Conservation (phyloP, 2,329 filamentous ascomycete genomes). For the Annulohypoxylon truncatum region DNA sequence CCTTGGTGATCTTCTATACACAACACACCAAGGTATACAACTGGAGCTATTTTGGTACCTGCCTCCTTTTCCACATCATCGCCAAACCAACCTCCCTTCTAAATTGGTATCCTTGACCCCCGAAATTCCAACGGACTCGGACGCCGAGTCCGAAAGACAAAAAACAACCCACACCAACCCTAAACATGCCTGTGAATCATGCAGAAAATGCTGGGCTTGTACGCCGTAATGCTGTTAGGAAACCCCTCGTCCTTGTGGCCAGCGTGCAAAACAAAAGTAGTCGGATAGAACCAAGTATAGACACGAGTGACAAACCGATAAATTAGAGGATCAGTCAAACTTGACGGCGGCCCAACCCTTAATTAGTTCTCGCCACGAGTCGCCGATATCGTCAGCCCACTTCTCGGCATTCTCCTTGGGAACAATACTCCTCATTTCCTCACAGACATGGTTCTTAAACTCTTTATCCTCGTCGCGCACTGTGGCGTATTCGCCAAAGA, state of each 20-base stretch:
- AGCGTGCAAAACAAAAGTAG: background rate
- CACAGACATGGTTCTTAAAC: conserved; percentile 27
- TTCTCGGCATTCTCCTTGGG: conserved; percentile 49
- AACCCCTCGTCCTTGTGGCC: background rate
- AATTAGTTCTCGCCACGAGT: conserved; percentile 55
- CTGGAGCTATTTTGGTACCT: background rate
- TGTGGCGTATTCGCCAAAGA: conserved; percentile 41
- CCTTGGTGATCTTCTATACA: background rate
- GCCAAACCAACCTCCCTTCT: background rate
- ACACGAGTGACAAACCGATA: background rate
- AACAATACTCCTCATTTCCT: conserved; percentile 44
- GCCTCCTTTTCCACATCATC: background rate
- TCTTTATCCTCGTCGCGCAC: conserved; percentile 12
- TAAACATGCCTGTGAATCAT: background rate
- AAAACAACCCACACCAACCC: background rate
- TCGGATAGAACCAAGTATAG: background rate
- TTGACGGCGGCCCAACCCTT: conserved; percentile 53
- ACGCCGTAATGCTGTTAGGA: background rate
- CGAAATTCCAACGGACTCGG: background rate
- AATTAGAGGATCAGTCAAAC: conserved; percentile 48
- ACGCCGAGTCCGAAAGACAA: background rate
- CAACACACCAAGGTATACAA: background rate
- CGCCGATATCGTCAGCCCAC: conserved; percentile 52
- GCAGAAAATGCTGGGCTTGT: background rate
- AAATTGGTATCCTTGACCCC: background rate